Conservation (phyloP, 208 protist genomes). For the Trypanosomatidae sp. region DNA sequence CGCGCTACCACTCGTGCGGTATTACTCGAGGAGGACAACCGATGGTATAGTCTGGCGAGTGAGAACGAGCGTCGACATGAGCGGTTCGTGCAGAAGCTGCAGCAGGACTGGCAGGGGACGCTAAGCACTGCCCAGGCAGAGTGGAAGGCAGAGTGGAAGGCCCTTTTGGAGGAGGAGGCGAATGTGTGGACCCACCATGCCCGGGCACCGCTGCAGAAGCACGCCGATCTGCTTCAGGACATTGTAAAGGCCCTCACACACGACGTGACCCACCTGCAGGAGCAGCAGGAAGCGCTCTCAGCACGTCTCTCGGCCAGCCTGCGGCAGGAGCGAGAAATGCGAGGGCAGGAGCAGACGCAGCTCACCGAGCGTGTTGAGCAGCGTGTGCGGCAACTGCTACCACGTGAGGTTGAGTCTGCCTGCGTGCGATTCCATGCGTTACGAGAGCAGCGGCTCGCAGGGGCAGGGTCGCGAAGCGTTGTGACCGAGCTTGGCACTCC, state of each 20-base stretch:
- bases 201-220: conserved; percentile 22
- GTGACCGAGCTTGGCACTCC: neutral
- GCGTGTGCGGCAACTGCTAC: conserved; percentile 16
- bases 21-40: conserved; percentile 45
- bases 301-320: conserved; percentile 3
- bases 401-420: conserved; percentile 27
- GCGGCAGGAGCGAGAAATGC: conserved; percentile 21
- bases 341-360: conserved; percentile 16
- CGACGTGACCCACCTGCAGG: conserved; percentile 23
- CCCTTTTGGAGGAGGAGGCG: conserved; percentile 12
- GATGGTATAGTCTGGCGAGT: conserved; percentile 26
- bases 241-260: conserved; percentile 30
- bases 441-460: conserved; percentile 22
- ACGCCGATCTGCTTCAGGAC: conserved; percentile 28
- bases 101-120: conserved; percentile 25
- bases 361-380: conserved; percentile 18
- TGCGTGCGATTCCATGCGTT: conserved; percentile 28
- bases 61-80: conserved; percentile 31
- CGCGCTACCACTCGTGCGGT: conserved; percentile 44
- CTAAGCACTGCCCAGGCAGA: conserved; percentile 20
- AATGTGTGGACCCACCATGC: conserved; percentile 9
- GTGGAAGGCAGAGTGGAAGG: conserved; percentile 19
- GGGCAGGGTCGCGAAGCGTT: neutral
- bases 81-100: conserved; percentile 14
- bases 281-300: conserved; percentile 16